phyloP scores from a whole-genome alignment of 2,329 filamentous ascomycete species.

The Trichoderma afroharzianum region DNA sequence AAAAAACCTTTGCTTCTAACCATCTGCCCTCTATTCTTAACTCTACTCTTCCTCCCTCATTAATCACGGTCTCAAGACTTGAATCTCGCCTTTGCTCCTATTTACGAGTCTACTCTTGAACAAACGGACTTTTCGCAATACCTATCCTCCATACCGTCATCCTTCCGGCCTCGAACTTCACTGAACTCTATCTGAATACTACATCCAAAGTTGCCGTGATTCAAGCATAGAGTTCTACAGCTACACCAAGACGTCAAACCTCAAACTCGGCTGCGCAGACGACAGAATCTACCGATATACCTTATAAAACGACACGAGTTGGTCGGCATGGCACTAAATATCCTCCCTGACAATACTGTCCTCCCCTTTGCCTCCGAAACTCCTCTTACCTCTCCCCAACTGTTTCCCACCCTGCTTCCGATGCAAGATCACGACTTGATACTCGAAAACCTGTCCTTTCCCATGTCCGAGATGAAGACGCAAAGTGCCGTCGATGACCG shows the following conservation, averaged over 20 bases:
- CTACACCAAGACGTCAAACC: not conserved
- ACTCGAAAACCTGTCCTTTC: not conserved
- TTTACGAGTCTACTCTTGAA: not conserved
- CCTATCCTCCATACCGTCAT: not conserved
- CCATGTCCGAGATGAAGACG: not conserved
- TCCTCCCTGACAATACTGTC: not conserved
- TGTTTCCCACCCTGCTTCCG: not conserved
- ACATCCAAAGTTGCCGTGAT: not conserved
- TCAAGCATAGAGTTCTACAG: not conserved
- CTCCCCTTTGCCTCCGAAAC: not conserved
- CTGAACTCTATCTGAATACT: not conserved
- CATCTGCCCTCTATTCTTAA: not conserved
- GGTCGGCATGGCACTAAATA: conserved; percentile 6
- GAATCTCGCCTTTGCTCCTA: not conserved
- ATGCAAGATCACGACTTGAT: not conserved
- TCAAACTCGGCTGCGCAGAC: not conserved
- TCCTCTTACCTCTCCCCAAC: not conserved
- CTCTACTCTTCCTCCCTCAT: not conserved
- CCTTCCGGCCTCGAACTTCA: not conserved
- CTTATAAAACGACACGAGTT: not conserved
- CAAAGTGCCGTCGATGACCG: not conserved
- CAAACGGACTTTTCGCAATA: not conserved
- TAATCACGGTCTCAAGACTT: not conserved
- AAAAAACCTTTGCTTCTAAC: not conserved
- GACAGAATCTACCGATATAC: not conserved